Evolutionary conservation across 106 monocot species (phyloP), one percentile per base, ranked within the genome.

Genomic region (Phalaenopsis equestris): DNA sequence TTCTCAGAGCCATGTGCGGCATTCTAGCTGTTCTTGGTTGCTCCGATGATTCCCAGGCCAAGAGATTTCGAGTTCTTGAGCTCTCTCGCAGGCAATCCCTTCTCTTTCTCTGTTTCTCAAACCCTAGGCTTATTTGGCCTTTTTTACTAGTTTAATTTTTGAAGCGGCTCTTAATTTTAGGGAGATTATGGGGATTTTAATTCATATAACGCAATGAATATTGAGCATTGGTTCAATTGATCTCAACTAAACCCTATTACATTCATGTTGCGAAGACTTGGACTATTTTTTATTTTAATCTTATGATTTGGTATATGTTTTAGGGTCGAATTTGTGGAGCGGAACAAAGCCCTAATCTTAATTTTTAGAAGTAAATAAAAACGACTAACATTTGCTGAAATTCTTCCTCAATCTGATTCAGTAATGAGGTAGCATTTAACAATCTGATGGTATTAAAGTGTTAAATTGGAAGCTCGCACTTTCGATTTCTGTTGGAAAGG

Each of bases 21-120:
- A 96, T 96, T 58, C 80, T 96, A 6, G 91, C 96, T 1, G 93
- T 96, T 82, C 73, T 96, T 67, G 91, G 96, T 36, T 96, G 91
- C 81, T 84, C 91, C 41, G 91, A 91, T 48, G 91, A 85, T 80
- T 91, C 93, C 3, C 95, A 95, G 89, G 88, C 93, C 30, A 96
- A 91, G 83, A 84, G 96, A 70, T 86, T 91, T 42, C 93, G 96
- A 57, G 93, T 96, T 41, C 96, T 96, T 41, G 93, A 96, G 84
- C 96, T 96, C 81, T 96, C 96, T 80, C 91, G 96, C 90, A 91
- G 96, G 93, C 87, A 94, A 84, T 61, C n/a, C n/a, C 17, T 42
- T 74, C 45, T 74, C 74, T 74, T 3, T 52, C 12, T 12, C 2
- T 5, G 15, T 72, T 14, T 41, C 72, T 12, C 2, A 41, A 74